Evolutionary conservation across 768 basidiomycete genomes (phyloP), one percentile per base, ranked within the genome.

Genomic region (Amanita exitialis): DNA sequence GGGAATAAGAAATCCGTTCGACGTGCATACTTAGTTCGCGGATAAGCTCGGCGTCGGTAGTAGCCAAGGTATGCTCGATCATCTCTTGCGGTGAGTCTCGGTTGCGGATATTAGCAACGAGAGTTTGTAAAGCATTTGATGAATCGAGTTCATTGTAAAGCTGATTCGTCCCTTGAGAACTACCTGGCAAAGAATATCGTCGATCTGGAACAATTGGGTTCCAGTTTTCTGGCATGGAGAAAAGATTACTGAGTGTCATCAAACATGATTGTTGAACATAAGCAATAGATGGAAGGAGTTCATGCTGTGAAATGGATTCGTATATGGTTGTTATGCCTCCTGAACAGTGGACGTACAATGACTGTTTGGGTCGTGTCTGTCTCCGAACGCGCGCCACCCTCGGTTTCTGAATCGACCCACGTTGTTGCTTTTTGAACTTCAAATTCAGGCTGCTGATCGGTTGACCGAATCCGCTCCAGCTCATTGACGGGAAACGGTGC

Each of bases 181-280:
- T 60, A 3, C 76, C 63, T 16, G 80, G 77, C 72, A 81, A 75
- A 8, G 82, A 82, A 59, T 80, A 77, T 44, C 80, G 70, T 32
- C 80, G 75, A 61, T 79, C 73, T 53, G 80, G 77, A 21, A 81
- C 67, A 51, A 79, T 80, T 7, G 79, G 71, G 47, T 67, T 71
- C 79, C 76, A 79, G 52, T 66, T 58, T 1, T 65, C 65, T 13
- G 75, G 69, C 10, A 67, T 69, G 28, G 79, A 78, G 18, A 89
- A 76, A 18, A 90, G 70, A 62, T 79, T 82, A 57, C 81, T 79
- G 43, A 91, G 69, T 2, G 84, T 85, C 70, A 80, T 81, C 21
- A 90, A 59, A 61, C 85, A 89, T 15, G 85, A 86, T 53, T 73
- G 76, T 58, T 88, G 82, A 28, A 90, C 85, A 50, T 77, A 74